Evolutionary conservation across 306 rosid species (phyloP), one percentile per base, ranked within the genome.

Genomic region (Luffa aegyptiaca): DNA sequence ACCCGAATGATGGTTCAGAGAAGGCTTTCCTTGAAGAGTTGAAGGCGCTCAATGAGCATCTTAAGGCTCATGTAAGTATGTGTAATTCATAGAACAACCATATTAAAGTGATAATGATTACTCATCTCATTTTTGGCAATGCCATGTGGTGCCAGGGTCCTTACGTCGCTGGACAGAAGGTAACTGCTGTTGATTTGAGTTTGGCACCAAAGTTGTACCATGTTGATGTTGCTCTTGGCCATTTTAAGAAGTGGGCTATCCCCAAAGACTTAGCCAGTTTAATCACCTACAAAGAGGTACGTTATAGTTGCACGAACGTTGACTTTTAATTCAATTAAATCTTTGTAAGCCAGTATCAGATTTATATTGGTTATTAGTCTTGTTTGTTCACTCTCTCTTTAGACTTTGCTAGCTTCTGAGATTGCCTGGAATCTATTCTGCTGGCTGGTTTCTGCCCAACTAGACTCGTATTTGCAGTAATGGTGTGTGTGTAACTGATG

Each of bases 151-250:
- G 84, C 70, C 86, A 95, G 97, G 97, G 99, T 78, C 97, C 98
- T 1, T 91, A 85, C 87, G 79, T 93, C 87, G 93, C 96, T 61
- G 98, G 99, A 62, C 92, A 87, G 85, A 96, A 91, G 80, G 57
- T 93, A 81, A 88, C 90, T 63, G 96, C 96, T 52, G 97, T 84
- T 53, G 99, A 96, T 84, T 82, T 95, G 82, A 88, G 94, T 80
- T 84, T 96, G 90, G 99, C 94, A 59, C 98, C 99, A 75, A 96
- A 95, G 82, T 84, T 96, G 52, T 87, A 84, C 89, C 99, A 96
- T 87, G 87, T 96, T 0, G 90, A 85, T 46, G 85, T 90, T 78
- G 89, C 88, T 65, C 98, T 93, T 53, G 88, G 76, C 53, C 97
- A 96, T 84, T 96, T 93, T 84, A 96, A 96, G 91, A 91, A 85